Evolutionary conservation across 495 filamentous ascomycete genomes (phyloP).

Genomic region (Penicillium desertorum): DNA sequence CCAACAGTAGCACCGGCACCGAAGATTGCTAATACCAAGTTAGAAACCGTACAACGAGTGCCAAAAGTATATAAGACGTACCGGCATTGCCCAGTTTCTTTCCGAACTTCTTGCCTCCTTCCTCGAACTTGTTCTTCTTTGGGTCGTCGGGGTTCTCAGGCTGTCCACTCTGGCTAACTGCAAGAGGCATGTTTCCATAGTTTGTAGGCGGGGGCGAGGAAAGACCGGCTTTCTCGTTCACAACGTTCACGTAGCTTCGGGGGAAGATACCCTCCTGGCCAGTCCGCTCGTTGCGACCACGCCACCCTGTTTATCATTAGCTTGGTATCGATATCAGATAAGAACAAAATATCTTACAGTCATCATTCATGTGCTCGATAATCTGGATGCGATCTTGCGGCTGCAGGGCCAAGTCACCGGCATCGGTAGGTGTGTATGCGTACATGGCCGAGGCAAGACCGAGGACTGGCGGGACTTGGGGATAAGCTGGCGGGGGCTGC

Average conservation of each 20-base stretch:
- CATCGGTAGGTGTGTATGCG: conserved; percentile 72
- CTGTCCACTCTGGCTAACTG: conserved; percentile 49
- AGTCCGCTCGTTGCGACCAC: conserved; percentile 77
- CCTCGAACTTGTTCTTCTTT: conserved; percentile 48
- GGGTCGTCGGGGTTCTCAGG: conserved; percentile 28
- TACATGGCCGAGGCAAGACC: conserved; percentile 79
- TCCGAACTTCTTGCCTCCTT: conserved; percentile 58
- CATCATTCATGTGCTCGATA: conserved; percentile 86
- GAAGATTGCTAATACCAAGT: conserved; percentile 56
- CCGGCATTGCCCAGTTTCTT: conserved; percentile 58
- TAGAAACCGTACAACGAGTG: conserved; percentile 2
- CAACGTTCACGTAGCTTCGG: conserved; percentile 73
- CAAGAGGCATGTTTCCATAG: conserved; percentile 55
- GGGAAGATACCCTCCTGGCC: conserved; percentile 89
- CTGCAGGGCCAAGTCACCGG: conserved; percentile 74
- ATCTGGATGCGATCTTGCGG: conserved; percentile 77
- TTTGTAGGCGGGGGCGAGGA: conserved; percentile 36
- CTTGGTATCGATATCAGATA: background rate
- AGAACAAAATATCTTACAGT: conserved; percentile 59
- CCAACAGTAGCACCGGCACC: conserved; percentile 89
- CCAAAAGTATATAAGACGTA: conserved; percentile 36
- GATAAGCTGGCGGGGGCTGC: conserved; percentile 51
- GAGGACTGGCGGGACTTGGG: conserved; percentile 57
- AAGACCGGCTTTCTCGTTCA: conserved; percentile 41
- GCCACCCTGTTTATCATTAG: conserved; percentile 58